Base-by-base conservation (phyloP, 345 rosid genomes). In the Pistacia vera region DNA sequence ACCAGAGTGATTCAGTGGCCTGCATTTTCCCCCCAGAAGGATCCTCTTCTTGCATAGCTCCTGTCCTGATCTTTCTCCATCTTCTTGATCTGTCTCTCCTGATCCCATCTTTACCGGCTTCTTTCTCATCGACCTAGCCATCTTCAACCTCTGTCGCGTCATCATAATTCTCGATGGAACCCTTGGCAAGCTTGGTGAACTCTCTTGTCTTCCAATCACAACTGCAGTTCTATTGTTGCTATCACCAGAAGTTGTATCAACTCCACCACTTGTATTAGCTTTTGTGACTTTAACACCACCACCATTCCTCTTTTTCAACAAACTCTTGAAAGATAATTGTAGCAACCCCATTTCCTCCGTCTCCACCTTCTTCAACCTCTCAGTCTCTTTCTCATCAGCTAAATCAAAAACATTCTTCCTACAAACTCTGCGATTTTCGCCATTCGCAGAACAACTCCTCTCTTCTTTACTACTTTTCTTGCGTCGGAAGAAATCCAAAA, bases 31-130 rank as follows among this genome's bases (percentile, higher is more conserved):
- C 13, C 96, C 96, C 87, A 88, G 82, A n/a, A 91, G 80, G 58
- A 90, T 91, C 79, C 92, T 90, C 86, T 86, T 91, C 88, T 86
- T 91, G 82, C 96, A 91, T 13, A 91, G 73, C 77, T 88, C 93
- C 33, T 58, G 69, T 16, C 10, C 70, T 6, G 51, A 20, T 1
- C 22, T 25, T 11, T 28, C 66, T 9, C 25, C 75, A 5, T 44
- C 70, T n/a, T 36, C 70, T 38, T 68, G n/a, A 1, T 52, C 77
- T 13, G 55, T 13, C 38, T 63, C 75, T 57, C 68, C 79, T 7
- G 46, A 41, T 41, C 46, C 46, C 46, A 41, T 8, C 8, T 38
- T 67, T n/a, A 14, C 67, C 18, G 64, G 16, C 59, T 52, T 79
- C 77, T 57, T 81, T 76, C 52, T 76, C 18, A 63, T 20, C 0